Conservation (phyloP, 2,329 filamentous ascomycete species). For the Alternaria gansuensis region DNA sequence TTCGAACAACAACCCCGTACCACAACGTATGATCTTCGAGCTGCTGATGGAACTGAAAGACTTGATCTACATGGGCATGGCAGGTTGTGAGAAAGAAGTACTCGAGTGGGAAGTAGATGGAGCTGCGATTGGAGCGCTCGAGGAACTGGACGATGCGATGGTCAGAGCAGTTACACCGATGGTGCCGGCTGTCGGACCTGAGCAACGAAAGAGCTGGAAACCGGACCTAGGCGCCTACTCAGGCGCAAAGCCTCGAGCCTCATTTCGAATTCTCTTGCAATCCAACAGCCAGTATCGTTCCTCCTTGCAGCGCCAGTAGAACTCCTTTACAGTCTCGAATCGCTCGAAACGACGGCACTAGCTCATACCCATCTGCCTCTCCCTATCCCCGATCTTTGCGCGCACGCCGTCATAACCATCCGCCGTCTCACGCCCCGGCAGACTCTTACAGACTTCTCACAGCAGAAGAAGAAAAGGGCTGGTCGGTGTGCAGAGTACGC, state of each 20-base stretch:
- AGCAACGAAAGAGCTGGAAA: slow-evolving; percentile 7
- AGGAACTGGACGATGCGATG: slow-evolving; percentile 45
- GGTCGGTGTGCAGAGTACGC: slow-evolving; percentile 44
- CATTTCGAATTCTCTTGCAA: slow-evolving; percentile 4
- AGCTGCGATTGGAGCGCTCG: slow-evolving; percentile 33
- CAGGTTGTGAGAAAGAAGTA: slow-evolving; percentile 38
- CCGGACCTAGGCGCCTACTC: slow-evolving; percentile 25
- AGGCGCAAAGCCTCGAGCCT: slow-evolving; percentile 34
- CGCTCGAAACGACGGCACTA: slow-evolving; percentile 45
- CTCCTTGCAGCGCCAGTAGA: slow-evolving; percentile 33
- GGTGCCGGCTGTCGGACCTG: slow-evolving; percentile 5
- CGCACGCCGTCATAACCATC: slow-evolving; percentile 44
- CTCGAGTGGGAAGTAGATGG: slow-evolving; percentile 45
- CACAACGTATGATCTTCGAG: slow-evolving; percentile 50
- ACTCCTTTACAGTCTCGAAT: slow-evolving; percentile 45
- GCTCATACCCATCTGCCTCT: slow-evolving; percentile 38
- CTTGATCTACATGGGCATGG: slow-evolving; percentile 40
- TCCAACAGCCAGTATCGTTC: slow-evolving; percentile 25
- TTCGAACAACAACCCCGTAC: slow-evolving; percentile 44
- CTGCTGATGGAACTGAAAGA: slow-evolving; percentile 49
- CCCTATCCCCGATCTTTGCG: slow-evolving; percentile 43
- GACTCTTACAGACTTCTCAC: slow-evolving; percentile 34
- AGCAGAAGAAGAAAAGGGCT: slow-evolving; percentile 33
- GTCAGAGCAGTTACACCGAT: slow-evolving; percentile 35
- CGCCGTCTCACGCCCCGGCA: slow-evolving; percentile 41